Conservation (phyloP, 2,329 filamentous ascomycete species). For the Aspergillus intermedius region DNA sequence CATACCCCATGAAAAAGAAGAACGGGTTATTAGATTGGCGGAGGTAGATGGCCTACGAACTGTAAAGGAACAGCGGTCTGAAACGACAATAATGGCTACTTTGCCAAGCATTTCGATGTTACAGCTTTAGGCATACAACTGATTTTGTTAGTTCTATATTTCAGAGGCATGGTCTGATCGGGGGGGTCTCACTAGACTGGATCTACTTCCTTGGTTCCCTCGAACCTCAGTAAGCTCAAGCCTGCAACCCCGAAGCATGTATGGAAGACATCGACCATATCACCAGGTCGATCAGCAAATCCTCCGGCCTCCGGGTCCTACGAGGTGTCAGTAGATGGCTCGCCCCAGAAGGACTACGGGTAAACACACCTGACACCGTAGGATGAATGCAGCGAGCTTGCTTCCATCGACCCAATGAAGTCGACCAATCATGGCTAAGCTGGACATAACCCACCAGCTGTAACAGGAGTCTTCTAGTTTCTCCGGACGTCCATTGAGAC, state of each 20-base stretch:
- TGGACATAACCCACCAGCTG: slow-evolving; percentile 97
- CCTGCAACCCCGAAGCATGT: slow-evolving; percentile 85
- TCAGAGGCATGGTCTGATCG: neutral
- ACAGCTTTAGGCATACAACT: slow-evolving; percentile 67
- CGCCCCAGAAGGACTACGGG: neutral
- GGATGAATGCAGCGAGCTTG: slow-evolving; percentile 73
- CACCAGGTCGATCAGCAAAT: slow-evolving; percentile 80
- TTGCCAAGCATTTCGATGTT: slow-evolving; percentile 52
- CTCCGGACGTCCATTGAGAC: slow-evolving; percentile 88
- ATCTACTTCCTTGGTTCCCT: slow-evolving; percentile 72
- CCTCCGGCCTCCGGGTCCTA: slow-evolving; percentile 73
- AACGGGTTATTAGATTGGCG: slow-evolving; percentile 66
- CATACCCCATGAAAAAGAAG: slow-evolving; percentile 48
- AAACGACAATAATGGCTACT: slow-evolving; percentile 12
- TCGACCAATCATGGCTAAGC: slow-evolving; percentile 78
- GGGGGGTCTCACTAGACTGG: slow-evolving; percentile 64
- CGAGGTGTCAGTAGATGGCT: slow-evolving; percentile 6
- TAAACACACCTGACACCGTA: slow-evolving; percentile 64
- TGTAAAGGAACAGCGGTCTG: neutral
- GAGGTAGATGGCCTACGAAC: slow-evolving; percentile 38
- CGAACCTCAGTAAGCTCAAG: slow-evolving; percentile 72
- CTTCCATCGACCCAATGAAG: slow-evolving; percentile 89
- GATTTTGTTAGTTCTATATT: slow-evolving; percentile 13
- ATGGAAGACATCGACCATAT: slow-evolving; percentile 97
- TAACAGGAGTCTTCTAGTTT: slow-evolving; percentile 97